Evolutionary conservation across 345 rosid species (phyloP).

Genomic region (Erysimum cheiranthoides): DNA sequence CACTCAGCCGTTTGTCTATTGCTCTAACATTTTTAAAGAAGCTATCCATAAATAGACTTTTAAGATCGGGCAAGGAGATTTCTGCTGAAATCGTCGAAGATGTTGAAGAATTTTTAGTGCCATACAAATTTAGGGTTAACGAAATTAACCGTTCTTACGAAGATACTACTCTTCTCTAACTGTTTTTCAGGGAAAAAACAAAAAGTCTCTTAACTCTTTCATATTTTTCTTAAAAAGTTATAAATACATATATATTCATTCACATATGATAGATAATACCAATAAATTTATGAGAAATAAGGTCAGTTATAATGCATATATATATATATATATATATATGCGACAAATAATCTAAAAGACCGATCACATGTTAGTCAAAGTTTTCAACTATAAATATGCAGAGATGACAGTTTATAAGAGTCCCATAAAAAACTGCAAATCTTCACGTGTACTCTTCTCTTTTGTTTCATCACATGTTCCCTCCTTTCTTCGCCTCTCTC

Average conservation of each 20-base stretch:
- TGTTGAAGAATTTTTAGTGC: neutral
- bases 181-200: neutral
- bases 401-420: conserved; percentile 34
- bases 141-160: neutral
- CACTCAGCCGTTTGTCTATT: neutral
- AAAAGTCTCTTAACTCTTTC: neutral
- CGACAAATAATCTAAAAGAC: conserved; percentile 28
- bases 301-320: neutral
- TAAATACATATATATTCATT: neutral
- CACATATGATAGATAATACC: neutral
- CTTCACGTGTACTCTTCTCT: conserved; percentile 48
- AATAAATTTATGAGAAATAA: neutral
- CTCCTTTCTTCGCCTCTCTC: conserved; percentile 36
- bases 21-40: neutral
- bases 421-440: conserved; percentile 37
- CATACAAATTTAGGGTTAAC: neutral
- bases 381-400: conserved; percentile 44
- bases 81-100: neutral
- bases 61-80: neutral
- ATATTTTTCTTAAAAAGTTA: neutral
- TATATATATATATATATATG: too few relatives aligned
- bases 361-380: conserved; percentile 41
- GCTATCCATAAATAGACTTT: neutral
- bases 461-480: conserved; percentile 38
- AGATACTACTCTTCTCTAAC: neutral